Evolutionary conservation across 768 basidiomycete species (phyloP), one percentile per base, ranked within the genome.

Genomic region (Termitomyces sp.): DNA sequence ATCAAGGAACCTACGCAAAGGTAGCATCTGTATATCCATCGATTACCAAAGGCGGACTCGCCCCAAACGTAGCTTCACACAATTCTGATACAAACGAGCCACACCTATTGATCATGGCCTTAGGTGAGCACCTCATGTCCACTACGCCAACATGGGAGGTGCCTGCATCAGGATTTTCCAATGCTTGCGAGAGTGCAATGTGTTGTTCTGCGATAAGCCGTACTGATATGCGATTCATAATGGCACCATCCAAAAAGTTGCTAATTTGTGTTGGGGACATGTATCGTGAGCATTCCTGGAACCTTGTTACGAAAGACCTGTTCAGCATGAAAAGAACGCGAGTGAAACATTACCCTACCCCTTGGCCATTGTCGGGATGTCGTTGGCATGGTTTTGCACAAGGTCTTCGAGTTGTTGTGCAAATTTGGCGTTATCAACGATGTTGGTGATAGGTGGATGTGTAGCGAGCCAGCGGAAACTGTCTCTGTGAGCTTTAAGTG

Each of bases 181-280:
- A 68, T 1, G 86, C 86, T 57, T 83, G 84, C 1, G 93, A 89
- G 45, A 95, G 78, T 9, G 91, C 85, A 39, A 95, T 90, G 69
- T 95, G 93, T 66, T 95, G 93, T 70, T 95, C 93, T 41, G 92
- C 93, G 60, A 95, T 90, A 57, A 95, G 76, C 36, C 93, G 86
- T 31, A 95, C 85, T 41, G 91, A 91, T 57, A 95, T 93, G 57
- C 93, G 88, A 66, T 86, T 93, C 30, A 87, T 86, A 65, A 95
- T 94, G 42, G 91, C 86, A 45, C 85, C 84, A 68, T 95, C 89
- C 27, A 95, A 75, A 68, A 95, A 95, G 57, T 78, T 77, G 72
- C 82, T 87, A 64, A 93, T 88, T 65, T 90, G 85, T n/a, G 78
- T 79, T 6, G 90, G 82, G 8, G 91, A 85, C 80, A 95, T 88